Evolutionary conservation across 139 green algal genomes (phyloP).

Genomic region (Eudorina sp.): DNA sequence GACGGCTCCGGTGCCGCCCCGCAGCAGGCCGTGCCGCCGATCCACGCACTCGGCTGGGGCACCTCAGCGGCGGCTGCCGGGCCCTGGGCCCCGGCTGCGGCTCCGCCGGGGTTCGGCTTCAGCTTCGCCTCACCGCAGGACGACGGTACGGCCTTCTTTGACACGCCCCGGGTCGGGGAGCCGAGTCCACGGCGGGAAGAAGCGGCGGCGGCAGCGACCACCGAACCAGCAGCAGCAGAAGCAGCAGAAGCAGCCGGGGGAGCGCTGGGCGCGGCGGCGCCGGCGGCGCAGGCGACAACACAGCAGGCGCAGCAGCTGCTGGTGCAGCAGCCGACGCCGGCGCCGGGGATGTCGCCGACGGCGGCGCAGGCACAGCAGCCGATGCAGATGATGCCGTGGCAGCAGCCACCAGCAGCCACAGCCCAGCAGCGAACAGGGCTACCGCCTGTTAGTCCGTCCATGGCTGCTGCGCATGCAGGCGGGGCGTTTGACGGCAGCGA

Average conservation of each 20-base stretch:
- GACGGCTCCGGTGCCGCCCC: no score
- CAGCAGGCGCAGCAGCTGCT: background rate
- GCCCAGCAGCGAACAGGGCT: no score
- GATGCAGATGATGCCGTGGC: no score
- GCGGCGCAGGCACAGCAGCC: no score
- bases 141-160: conserved; percentile 10
- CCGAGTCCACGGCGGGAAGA: background rate
- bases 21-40: no score
- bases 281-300: background rate
- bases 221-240: background rate
- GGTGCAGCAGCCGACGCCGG: background rate
- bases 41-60: no score
- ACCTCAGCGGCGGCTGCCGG: no score
- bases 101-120: background rate
- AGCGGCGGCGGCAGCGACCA: background rate
- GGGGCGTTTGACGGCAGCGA: background rate
- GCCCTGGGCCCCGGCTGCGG: no score
- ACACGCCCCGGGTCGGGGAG: background rate
- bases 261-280: no score
- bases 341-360: no score
- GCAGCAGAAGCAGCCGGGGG: background rate
- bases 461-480: background rate
- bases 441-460: background rate
- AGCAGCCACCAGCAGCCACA: background rate
- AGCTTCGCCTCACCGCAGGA: background rate